Evolutionary conservation across 306 rosid genomes (phyloP), one percentile per base, ranked within the genome.

Genomic region (Dalbergia oliveri): DNA sequence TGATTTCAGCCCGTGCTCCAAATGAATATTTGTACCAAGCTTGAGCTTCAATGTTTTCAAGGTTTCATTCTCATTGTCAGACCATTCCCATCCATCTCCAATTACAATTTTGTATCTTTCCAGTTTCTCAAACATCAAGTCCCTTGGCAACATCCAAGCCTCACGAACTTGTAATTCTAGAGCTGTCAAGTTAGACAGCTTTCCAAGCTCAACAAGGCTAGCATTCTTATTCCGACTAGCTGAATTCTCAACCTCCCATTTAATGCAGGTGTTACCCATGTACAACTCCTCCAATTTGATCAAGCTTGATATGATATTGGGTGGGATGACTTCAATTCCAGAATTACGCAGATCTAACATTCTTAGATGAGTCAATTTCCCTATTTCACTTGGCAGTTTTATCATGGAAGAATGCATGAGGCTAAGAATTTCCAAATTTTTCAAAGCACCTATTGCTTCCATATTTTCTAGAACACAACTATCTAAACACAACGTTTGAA

Each of bases 11-110:
- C 79, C 56, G 4, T 66, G 21, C 21, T 81, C 75, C 12, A 59
- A 79, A 49, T 82, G 79, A 60, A 33, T 58, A 34, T 18, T 21
- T 8, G 41, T 41, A 34, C 8, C 2, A 45, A 87, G 81, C 60
- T 76, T 57, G 31, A 82, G 78, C 49, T 75, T 84, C 26, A 87
- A 9, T 4, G 60, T 35, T 26, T 56, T 79, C 15, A 79, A 60
- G 49, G 59, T 13, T 5, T 6, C 64, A 37, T 47, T 0, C 0
- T 4, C 3, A 58, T 21, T 54, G 8, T 10, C 15, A 10, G 0
- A 4, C 21, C 49, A 31, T 18, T 11, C 8, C 43, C 18, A 23
- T 1, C 6, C 3, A 37, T 19, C 63, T 57, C 63, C 63, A 6
- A 57, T 57, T 0, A 57, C 63, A 0, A 81, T 45, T 57, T 57